A percentile compares a stretch with the other conserved stretches of the same genome.
phyloP scores from a whole-genome alignment of 2,329 filamentous ascomycete genomes.

The Botrytis porri region DNA sequence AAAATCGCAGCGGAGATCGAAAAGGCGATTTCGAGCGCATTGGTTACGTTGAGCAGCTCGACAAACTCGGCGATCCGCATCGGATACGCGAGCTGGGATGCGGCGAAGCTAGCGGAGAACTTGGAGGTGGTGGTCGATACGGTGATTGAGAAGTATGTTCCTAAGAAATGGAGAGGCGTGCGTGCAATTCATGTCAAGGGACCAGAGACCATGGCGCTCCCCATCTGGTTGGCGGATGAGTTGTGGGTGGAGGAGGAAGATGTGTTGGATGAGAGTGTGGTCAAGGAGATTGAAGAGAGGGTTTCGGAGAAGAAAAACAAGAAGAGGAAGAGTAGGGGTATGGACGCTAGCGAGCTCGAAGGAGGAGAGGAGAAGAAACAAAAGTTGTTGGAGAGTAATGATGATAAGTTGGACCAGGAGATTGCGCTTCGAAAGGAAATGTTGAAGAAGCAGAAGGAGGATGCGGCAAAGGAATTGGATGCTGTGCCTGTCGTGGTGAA shows the following conservation, averaged over 20 bases:
- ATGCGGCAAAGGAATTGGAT: constrained; percentile 33
- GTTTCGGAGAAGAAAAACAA: constrained; percentile 19
- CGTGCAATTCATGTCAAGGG: constrained; percentile 87
- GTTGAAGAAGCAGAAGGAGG: constrained; percentile 40
- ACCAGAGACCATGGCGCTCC: constrained; percentile 79
- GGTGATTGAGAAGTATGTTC: constrained; percentile 75
- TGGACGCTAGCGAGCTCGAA: constrained; percentile 12
- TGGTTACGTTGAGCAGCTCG: constrained; percentile 75
- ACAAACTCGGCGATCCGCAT: constrained; percentile 79
- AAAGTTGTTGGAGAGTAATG: constrained; percentile 36
- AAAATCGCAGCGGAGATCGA: constrained; percentile 79
- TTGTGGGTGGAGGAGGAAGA: constrained; percentile 80
- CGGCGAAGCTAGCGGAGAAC: constrained; percentile 78
- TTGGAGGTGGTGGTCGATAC: constrained; percentile 66
- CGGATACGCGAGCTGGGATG: constrained; percentile 69
- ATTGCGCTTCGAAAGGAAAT: constrained; percentile 39
- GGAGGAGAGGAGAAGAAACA: constrained; percentile 41
- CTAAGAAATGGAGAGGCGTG: constrained; percentile 85
- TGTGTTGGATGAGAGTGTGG: constrained; percentile 58
- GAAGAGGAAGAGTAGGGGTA: constrained; percentile 18
- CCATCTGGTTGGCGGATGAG: constrained; percentile 92
- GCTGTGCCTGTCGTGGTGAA: constrained; percentile 32
- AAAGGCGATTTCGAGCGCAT: constrained; percentile 70
- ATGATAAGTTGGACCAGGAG: constrained; percentile 39
- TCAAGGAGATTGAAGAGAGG: constrained; percentile 24